These are phyloP conservation scores for Bruguiera hainesii DNA, from an alignment of 441 rosid genomes.

Conservation along the genomic window DNA sequence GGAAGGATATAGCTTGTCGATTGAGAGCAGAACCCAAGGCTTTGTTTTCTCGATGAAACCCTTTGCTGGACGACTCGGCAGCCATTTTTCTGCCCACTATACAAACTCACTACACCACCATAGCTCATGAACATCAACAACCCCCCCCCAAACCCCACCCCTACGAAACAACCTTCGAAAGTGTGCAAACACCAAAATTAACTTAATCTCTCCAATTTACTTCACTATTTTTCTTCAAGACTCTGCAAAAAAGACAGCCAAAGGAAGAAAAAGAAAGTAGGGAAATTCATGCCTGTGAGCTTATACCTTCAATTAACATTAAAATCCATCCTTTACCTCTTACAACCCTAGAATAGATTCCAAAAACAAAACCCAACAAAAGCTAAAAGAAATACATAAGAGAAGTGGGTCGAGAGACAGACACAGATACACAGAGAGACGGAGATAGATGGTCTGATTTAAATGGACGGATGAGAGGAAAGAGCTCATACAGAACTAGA, in stretches of 20 bases:
- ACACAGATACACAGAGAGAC: neutral
- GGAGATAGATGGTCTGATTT: neutral
- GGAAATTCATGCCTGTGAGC: neutral
- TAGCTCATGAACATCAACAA: neutral
- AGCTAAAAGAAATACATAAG: too few species aligned
- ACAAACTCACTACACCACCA: neutral
- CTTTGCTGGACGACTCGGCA: slow-evolving; percentile 53
- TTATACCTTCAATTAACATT: neutral
- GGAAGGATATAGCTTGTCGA: slow-evolving; percentile 51
- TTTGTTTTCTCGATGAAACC: slow-evolving; percentile 39
- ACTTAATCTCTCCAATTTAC: neutral
- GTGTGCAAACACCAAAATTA: neutral
- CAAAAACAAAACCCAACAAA: too few species aligned
- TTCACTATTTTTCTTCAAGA: neutral
- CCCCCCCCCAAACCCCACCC: too few species aligned
- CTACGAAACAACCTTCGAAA: neutral
- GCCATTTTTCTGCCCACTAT: slow-evolving; percentile 37
- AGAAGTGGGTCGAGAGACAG: neutral
- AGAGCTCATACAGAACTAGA: neutral
- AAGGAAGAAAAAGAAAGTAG: neutral
- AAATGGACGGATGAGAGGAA: neutral
- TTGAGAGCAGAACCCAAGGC: slow-evolving; percentile 38
- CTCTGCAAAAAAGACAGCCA: neutral
- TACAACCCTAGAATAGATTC: too few species aligned
- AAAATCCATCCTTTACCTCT: neutral